phyloP scores from a whole-genome alignment of 163 green algal species.

The Volvox carteri region DNA sequence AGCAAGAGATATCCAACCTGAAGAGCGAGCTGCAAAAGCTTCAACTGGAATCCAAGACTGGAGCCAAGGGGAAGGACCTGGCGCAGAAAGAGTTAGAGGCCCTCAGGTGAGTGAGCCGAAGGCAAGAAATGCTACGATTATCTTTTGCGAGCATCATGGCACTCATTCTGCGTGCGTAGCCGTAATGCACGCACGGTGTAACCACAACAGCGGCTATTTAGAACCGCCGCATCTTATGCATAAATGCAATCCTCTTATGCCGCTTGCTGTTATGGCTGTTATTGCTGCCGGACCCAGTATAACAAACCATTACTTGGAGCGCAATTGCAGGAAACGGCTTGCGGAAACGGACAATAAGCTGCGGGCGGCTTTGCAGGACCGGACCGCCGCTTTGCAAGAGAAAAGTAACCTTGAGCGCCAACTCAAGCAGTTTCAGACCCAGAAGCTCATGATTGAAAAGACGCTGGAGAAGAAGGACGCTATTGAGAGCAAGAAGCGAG shows the following conservation, averaged over 20 bases:
- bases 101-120: slow-evolving; percentile 67
- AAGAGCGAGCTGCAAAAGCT: slow-evolving; percentile 78
- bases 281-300: too few relatives aligned
- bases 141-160: too few relatives aligned
- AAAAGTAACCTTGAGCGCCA: slow-evolving; percentile 86
- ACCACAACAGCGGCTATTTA: too few relatives aligned
- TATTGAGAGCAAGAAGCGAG: slow-evolving; percentile 78
- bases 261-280: too few relatives aligned
- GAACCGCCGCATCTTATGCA: too few relatives aligned
- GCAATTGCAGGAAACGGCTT: slow-evolving; percentile 75
- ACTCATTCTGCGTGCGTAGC: too few relatives aligned
- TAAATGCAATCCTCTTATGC: too few relatives aligned
- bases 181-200: too few relatives aligned
- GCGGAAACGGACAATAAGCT: slow-evolving; percentile 83
- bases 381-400: slow-evolving; percentile 69
- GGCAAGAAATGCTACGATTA: too few relatives aligned
- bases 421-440: slow-evolving; percentile 76
- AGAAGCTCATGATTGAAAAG: slow-evolving; percentile 79
- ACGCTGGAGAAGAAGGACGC: slow-evolving; percentile 80
- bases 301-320: too few relatives aligned
- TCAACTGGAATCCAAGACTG: slow-evolving; percentile 78
- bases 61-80: slow-evolving; percentile 77
- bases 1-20: slow-evolving; percentile 79
- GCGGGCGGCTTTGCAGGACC: slow-evolving; percentile 78
- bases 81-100: slow-evolving; percentile 83